Conservation (phyloP, 257 asterid species). For the Ilex aquifolium region DNA sequence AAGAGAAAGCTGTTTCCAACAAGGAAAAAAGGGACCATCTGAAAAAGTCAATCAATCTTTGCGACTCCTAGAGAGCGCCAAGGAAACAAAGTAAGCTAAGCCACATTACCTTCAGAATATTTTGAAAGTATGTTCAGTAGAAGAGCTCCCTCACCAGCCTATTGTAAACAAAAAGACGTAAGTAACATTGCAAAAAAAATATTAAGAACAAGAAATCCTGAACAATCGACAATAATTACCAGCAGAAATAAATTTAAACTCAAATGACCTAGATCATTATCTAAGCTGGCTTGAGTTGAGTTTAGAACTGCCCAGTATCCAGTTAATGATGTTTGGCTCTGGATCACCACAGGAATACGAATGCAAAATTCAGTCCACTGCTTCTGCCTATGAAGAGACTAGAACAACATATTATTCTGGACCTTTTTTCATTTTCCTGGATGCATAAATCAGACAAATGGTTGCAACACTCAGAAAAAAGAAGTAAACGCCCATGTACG, state of each 20-base stretch:
- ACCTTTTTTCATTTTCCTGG: no score
- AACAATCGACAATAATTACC: background rate
- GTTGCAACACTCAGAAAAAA: no score
- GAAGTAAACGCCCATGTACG: no score
- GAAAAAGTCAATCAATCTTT: background rate
- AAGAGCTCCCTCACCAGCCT: slow-evolving; percentile 94
- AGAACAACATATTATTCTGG: no score
- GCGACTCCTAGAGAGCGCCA: background rate
- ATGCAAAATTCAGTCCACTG: no score
- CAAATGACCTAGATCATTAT: background rate
- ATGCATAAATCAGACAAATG: no score
- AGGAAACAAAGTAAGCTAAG: slow-evolving; percentile 6
- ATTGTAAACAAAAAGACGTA: slow-evolving; percentile 23
- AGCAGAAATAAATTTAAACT: background rate
- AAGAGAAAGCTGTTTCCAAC: slow-evolving; percentile 63
- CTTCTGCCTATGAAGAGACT: no score
- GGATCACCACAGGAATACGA: no score
- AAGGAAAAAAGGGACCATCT: background rate
- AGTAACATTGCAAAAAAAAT: background rate
- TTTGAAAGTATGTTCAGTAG: slow-evolving; percentile 83
- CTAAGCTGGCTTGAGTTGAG: no score
- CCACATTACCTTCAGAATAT: slow-evolving; percentile 68
- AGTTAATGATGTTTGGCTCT: no score
- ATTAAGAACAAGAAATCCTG: background rate
- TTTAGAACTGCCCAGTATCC: background rate